Base-by-base conservation (phyloP, 2,329 filamentous ascomycete species). In the Colletotrichum godetiae region DNA sequence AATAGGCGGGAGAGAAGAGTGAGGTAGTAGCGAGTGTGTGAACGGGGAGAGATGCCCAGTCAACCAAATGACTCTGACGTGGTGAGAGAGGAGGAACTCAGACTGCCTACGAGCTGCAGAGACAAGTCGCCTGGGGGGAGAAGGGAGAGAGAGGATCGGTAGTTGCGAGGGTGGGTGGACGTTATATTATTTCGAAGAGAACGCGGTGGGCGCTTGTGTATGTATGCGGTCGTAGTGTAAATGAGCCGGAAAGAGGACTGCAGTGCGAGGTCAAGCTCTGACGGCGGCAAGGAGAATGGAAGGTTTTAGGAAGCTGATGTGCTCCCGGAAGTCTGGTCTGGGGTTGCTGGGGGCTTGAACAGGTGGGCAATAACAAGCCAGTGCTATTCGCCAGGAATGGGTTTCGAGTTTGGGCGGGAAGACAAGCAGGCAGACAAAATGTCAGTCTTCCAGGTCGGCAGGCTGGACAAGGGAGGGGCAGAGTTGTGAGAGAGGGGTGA, bases 11-110 rank as follows among this genome's bases (percentile, higher is more conserved):
- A 49, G 66, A 68, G 66, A 68, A 35, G 72, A 71, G 57, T 68
- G 58, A 75, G 62, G 49, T 67, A 8, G 68, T 73, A 72, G 72
- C 67, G 72, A 74, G 58, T 72, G 69, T 64, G 66, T 60, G 60
- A 27, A 61, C 22, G 67, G 64, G 52, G 56, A 33, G 72, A 59
- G 68, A 67, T 64, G 77, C 81, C 81, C 79, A 86, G 83, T 81
- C 84, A 86, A 86, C 80, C 74, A 78, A 85, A 86, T 85, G 84
- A 85, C 84, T 85, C 77, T 84, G 84, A 85, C 84, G 85, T 76
- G 78, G 57, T 58, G 68, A 66, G 68, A 52, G 35, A 61, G 72
- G 55, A 78, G 74, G 74, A 74, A 77, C 75, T 76, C 75, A 74
- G 74, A 71, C 77, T 79, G 80, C 77, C 80, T 77, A 78, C 78